A percentile compares a stretch with the other conserved stretches of the same genome.
phyloP scores from a whole-genome alignment of 352 stramenopile genomes.

The Nothophytophthora sp. region DNA sequence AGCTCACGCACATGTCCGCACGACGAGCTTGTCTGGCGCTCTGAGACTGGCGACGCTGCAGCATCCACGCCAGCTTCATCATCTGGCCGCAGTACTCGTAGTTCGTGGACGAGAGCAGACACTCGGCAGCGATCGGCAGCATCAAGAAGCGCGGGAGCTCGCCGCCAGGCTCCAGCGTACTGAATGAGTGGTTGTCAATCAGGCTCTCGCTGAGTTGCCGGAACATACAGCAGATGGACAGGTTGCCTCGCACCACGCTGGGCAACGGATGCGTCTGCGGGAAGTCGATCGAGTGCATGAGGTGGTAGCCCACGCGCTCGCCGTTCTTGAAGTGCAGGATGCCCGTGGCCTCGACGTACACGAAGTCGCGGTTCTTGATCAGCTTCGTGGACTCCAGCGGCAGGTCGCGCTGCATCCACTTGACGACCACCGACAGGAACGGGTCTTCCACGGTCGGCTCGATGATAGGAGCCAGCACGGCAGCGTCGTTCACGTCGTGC shows the following conservation, averaged over 20 bases:
- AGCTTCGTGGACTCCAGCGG: slow-evolving; percentile 28
- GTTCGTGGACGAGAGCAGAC: slow-evolving; percentile 18
- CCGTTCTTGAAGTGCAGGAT: slow-evolving; percentile 29
- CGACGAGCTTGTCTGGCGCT: slow-evolving; percentile 1
- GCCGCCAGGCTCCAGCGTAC: slow-evolving; percentile 21
- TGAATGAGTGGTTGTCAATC: slow-evolving; percentile 43
- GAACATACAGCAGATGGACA: slow-evolving; percentile 51
- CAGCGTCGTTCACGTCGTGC: slow-evolving; percentile 35
- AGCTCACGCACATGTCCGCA: slow-evolving; percentile 14
- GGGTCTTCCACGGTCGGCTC: slow-evolving; percentile 27
- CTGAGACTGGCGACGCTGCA: slow-evolving; percentile 16
- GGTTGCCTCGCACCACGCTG: slow-evolving; percentile 33
- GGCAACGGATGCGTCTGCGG: slow-evolving; percentile 24
- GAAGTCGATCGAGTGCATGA: slow-evolving; percentile 53
- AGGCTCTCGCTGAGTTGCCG: slow-evolving; percentile 23
- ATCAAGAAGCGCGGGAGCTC: slow-evolving; percentile 29
- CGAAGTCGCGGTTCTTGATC: slow-evolving; percentile 57
- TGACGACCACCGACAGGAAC: slow-evolving; percentile 42
- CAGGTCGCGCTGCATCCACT: slow-evolving; percentile 42
- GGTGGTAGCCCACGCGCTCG: slow-evolving; percentile 56
- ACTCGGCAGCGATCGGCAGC: slow-evolving; percentile 23
- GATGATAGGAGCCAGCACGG: slow-evolving; percentile 33
- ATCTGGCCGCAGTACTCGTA: slow-evolving; percentile 40
- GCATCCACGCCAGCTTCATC: slow-evolving; percentile 38
- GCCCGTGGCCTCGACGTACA: slow-evolving; percentile 54